A percentile compares a stretch with the other conserved stretches of the same genome.
Conservation (phyloP, 2,329 filamentous ascomycete genomes). For the Penicillium sp. region DNA sequence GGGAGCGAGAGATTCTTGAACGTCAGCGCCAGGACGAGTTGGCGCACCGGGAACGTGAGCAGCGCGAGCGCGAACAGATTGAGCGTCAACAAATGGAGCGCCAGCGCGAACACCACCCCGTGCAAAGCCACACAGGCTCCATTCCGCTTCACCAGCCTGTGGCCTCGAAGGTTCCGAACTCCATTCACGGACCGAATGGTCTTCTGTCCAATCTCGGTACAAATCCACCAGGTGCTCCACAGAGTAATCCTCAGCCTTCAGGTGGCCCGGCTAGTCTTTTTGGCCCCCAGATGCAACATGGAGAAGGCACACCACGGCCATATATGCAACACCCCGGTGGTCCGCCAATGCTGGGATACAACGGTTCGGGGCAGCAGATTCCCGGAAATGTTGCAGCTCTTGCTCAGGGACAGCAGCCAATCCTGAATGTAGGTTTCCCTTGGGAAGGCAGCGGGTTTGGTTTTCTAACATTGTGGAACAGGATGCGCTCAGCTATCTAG, state of each 20-base stretch:
- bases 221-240: constrained; percentile 50
- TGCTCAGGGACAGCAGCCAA: constrained; percentile 75
- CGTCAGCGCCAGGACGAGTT: constrained; percentile 53
- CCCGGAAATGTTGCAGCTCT: constrained; percentile 52
- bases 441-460: constrained; percentile 4
- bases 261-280: constrained; percentile 61
- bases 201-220: constrained; percentile 69
- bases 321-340: constrained; percentile 59
- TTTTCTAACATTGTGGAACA: constrained; percentile 22
- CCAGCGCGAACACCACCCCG: constrained; percentile 57
- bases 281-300: constrained; percentile 53
- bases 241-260: constrained; percentile 53
- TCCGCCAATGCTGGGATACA: constrained; percentile 49
- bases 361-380: constrained; percentile 41
- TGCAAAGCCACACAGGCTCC: constrained; percentile 81
- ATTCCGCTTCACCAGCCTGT: constrained; percentile 93
- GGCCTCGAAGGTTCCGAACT: constrained; percentile 69
- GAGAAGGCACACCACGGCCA: constrained; percentile 50
- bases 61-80: constrained; percentile 49
- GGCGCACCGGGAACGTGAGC: constrained; percentile 52
- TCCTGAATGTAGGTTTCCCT: constrained; percentile 55
- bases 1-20: constrained; percentile 50
- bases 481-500: constrained; percentile 88
- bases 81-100: constrained; percentile 53
- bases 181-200: constrained; percentile 88